phyloP scores from a whole-genome alignment of 2,329 filamentous ascomycete genomes.

The Calonectria crousiana region DNA sequence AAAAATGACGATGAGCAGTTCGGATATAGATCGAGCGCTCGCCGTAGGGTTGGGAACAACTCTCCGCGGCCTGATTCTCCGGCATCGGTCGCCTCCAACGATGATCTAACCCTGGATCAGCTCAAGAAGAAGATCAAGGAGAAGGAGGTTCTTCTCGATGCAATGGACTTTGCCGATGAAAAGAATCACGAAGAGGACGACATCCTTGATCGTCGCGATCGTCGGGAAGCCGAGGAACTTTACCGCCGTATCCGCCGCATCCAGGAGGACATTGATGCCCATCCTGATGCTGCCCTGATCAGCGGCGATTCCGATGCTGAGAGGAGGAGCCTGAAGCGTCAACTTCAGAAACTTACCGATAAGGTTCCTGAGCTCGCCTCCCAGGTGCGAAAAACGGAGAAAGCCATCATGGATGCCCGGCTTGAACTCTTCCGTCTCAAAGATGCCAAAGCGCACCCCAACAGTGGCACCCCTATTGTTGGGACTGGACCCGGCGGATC shows the following conservation, averaged over 20 bases:
- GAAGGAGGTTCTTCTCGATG: conserved; percentile 93
- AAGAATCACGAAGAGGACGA: conserved; percentile 92
- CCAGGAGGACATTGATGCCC: conserved; percentile 93
- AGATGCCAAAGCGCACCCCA: conserved; percentile 92
- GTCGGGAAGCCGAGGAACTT: conserved; percentile 91
- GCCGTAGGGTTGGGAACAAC: conserved; percentile 82
- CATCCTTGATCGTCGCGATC: conserved; percentile 88
- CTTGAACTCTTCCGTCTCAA: conserved; percentile 93
- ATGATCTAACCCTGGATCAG: conserved; percentile 89
- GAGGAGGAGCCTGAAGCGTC: conserved; percentile 84
- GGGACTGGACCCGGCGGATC: conserved; percentile 92
- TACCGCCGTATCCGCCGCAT: conserved; percentile 92
- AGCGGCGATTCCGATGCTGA: conserved; percentile 89
- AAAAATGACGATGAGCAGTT: conserved; percentile 96
- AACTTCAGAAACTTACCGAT: conserved; percentile 89
- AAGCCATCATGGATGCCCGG: conserved; percentile 90
- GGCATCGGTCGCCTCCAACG: conserved; percentile 75
- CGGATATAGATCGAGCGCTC: conserved; percentile 93
- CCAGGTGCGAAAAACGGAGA: conserved; percentile 89
- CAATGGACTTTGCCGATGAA: conserved; percentile 96
- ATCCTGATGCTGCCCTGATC: conserved; percentile 80
- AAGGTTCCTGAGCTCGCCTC: conserved; percentile 93
- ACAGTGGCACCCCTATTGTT: conserved; percentile 82
- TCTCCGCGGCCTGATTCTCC: conserved; percentile 87
- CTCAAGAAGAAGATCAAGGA: conserved; percentile 93